Percentiles rank a stretch among this genome's conserved stretches.
Evolutionary conservation across 2,329 filamentous ascomycete species (phyloP).

Genomic region (Fusarium secorum): DNA sequence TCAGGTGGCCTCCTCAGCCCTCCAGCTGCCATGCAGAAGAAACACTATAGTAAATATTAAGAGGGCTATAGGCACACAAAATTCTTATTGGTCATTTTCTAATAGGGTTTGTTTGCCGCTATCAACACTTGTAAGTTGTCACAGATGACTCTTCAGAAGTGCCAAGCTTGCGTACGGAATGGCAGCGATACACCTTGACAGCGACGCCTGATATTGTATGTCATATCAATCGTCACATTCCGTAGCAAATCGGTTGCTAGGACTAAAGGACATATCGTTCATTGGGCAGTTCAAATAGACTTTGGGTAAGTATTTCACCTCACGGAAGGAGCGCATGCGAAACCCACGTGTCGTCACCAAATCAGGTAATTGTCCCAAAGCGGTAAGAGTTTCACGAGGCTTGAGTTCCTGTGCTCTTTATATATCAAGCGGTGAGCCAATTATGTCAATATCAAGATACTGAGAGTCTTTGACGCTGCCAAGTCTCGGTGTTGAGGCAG

Average conservation of each 20-base stretch:
- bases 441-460: not conserved
- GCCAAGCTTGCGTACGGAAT: no score
- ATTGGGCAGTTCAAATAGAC: not conserved
- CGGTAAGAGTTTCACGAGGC: not conserved
- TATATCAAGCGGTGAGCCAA: not conserved
- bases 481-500: conserved; percentile 20
- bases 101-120: no score
- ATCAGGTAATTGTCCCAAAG: not conserved
- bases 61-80: no score
- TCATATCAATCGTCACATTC: no score
- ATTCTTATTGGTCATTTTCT: no score
- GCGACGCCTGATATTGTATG: no score
- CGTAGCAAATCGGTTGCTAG: no score
- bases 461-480: conserved; percentile 2
- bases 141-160: accelerated
- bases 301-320: not conserved
- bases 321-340: not conserved
- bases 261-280: accelerated
- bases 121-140: no score
- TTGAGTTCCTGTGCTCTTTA: not conserved
- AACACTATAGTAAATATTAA: no score
- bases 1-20: no score
- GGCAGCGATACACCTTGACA: not conserved
- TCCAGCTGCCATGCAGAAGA: no score
- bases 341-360: not conserved